Conservation (phyloP, 2,329 filamentous ascomycete species). For the Phoma herbarum region DNA sequence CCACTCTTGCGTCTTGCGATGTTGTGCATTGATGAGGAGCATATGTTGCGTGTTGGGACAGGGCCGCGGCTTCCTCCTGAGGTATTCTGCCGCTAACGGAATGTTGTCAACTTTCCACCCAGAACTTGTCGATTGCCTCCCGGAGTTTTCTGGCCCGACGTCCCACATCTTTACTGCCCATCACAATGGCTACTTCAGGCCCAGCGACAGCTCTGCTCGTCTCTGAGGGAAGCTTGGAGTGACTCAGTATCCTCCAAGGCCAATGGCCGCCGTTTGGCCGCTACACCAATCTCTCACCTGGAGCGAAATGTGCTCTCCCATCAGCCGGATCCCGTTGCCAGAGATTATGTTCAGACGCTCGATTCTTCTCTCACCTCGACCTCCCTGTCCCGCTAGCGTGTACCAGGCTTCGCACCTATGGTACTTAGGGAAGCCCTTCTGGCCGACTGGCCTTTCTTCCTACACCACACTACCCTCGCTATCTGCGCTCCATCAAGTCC, state of each 20-base stretch:
- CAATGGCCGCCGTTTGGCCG: not conserved
- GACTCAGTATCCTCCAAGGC: not conserved
- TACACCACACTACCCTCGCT: slow-evolving; percentile 3
- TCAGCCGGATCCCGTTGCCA: not conserved
- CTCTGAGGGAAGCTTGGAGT: not conserved
- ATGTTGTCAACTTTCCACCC: not conserved
- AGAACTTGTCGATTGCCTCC: too few relatives aligned
- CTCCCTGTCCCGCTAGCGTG: not conserved
- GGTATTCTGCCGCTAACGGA: not conserved
- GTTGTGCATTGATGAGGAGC: not conserved
- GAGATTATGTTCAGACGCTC: not conserved
- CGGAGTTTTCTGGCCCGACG: too few relatives aligned
- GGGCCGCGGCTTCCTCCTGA: not conserved
- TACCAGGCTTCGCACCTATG: not conserved
- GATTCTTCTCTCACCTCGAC: slow-evolving; percentile 1
- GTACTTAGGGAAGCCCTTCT: slow-evolving; percentile 3
- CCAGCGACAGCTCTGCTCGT: not conserved
- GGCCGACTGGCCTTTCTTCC: not conserved
- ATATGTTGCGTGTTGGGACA: too few relatives aligned
- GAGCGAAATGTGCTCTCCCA: not conserved
- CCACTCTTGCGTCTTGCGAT: too few relatives aligned
- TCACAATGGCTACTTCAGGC: not conserved
- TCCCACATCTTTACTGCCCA: not conserved
- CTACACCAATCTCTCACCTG: not conserved
- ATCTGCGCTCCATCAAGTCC: not conserved